A percentile compares a stretch with the other conserved stretches of the same genome.
These are phyloP conservation scores for Yarrowia alimentaria DNA, from an alignment of 805 yeast genomes.

Conservation along the genomic window DNA sequence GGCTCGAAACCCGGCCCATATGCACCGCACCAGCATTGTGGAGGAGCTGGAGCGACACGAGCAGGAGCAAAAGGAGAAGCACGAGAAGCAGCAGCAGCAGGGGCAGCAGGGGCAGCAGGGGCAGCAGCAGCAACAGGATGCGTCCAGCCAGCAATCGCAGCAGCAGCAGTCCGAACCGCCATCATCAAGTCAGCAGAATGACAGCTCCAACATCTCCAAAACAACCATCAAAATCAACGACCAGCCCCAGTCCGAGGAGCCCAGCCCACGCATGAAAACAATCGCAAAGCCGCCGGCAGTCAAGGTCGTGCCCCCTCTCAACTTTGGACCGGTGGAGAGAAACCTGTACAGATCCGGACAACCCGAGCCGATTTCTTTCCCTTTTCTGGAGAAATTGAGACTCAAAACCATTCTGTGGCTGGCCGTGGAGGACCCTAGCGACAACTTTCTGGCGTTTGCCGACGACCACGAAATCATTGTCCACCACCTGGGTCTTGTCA, in stretches of 20 bases:
- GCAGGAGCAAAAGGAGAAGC: conserved; percentile 2
- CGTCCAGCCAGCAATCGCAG: no score
- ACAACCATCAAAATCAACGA: not conserved
- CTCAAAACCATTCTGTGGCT: conserved; percentile 86
- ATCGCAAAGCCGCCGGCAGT: conserved; percentile 32
- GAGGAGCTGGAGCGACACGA: conserved; percentile 25
- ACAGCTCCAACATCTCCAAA: not conserved
- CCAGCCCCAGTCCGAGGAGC: not conserved
- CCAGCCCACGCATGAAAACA: conserved; percentile 24
- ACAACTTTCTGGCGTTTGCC: conserved; percentile 78
- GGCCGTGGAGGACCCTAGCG: conserved; percentile 94
- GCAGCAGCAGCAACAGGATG: no score
- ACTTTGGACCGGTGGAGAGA: conserved; percentile 92
- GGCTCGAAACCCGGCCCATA: conserved; percentile 7
- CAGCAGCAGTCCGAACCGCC: no score
- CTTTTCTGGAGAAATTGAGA: conserved; percentile 71
- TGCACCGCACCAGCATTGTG: conserved; percentile 19
- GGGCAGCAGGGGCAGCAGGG: no score
- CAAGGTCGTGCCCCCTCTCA: conserved; percentile 76
- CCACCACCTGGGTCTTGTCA: conserved; percentile 78
- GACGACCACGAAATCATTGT: conserved; percentile 67
- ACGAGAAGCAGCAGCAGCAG: no score
- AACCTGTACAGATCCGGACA: conserved; percentile 88
- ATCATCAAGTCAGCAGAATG: no score
- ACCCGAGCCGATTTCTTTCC: conserved; percentile 90